A percentile compares a stretch with the other conserved stretches of the same genome.
Conservation (phyloP, 2,329 filamentous ascomycete species). For the Ophiostoma perfectum region DNA sequence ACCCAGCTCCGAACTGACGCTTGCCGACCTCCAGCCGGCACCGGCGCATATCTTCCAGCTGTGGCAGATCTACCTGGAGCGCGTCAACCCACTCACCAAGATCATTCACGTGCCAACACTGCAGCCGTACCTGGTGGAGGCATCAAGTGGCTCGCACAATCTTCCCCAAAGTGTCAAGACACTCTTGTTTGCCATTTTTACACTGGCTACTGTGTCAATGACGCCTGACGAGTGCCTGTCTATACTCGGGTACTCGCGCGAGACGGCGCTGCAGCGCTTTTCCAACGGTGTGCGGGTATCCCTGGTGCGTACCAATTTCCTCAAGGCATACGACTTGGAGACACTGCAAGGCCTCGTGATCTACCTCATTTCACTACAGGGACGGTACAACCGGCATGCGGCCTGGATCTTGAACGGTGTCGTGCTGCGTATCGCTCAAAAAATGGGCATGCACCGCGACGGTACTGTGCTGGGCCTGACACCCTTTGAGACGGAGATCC, state of each 20-base stretch:
- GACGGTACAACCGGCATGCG: conserved; percentile 54
- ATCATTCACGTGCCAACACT: conserved; percentile 65
- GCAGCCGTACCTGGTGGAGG: conserved; percentile 60
- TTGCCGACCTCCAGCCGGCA: conserved; percentile 56
- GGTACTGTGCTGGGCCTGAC: conserved; percentile 51
- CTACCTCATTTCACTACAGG: conserved; percentile 54
- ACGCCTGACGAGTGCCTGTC: conserved; percentile 49
- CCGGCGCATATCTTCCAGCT: conserved; percentile 62
- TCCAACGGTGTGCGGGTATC: conserved; percentile 47
- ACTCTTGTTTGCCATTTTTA: conserved; percentile 61
- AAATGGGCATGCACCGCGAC: conserved; percentile 62
- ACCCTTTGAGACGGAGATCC: conserved; percentile 62
- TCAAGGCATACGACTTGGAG: conserved; percentile 53
- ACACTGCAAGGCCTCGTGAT: conserved; percentile 55
- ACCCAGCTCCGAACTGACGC: conserved; percentile 34
- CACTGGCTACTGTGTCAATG: conserved; percentile 53
- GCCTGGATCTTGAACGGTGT: conserved; percentile 58
- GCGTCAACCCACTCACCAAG: conserved; percentile 70
- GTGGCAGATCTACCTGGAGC: conserved; percentile 70
- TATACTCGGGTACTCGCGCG: conserved; percentile 46
- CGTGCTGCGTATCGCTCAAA: conserved; percentile 58
- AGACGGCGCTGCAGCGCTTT: conserved; percentile 48
- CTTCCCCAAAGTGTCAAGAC: conserved; percentile 56
- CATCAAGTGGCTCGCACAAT: conserved; percentile 49
- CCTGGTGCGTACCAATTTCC: conserved; percentile 50